phyloP scores from a whole-genome alignment of 2,329 filamentous ascomycete species.

The Pseudogymnoascus sp. region DNA sequence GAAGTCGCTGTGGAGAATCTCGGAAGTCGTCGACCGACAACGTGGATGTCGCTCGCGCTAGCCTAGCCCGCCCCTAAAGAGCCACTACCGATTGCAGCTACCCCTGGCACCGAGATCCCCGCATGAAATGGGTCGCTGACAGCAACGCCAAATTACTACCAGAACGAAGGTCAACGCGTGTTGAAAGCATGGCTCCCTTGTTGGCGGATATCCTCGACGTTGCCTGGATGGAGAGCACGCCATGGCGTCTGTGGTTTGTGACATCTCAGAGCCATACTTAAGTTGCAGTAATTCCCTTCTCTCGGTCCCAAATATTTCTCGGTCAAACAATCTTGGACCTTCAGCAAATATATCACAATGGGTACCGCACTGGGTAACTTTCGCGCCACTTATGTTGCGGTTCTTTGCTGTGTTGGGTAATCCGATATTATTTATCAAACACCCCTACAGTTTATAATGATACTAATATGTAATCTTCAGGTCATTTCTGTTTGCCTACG shows the following conservation, averaged over 20 bases:
- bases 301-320: neutral
- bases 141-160: neutral
- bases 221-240: slow-evolving; percentile 1
- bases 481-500: slow-evolving; percentile 34
- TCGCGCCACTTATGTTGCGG: slow-evolving; percentile 27
- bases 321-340: neutral
- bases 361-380: slow-evolving; percentile 27
- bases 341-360: slow-evolving; percentile 5
- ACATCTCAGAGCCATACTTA: neutral
- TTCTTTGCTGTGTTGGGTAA: slow-evolving; percentile 11
- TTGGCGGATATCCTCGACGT: neutral
- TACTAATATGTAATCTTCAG: slow-evolving; percentile 16
- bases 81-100: neutral
- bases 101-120: neutral
- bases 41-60: slow-evolving; percentile 1
- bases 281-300: neutral
- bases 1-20: neutral
- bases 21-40: neutral
- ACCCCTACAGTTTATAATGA: slow-evolving; percentile 12
- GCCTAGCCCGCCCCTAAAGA: neutral
- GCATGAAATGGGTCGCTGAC: neutral
- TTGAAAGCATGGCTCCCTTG: neutral
- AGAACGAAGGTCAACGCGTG: neutral
- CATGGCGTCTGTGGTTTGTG: neutral
- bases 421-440: neutral